Conservation (phyloP, 78 protist species). For the Dictyostelium purpureum region DNA sequence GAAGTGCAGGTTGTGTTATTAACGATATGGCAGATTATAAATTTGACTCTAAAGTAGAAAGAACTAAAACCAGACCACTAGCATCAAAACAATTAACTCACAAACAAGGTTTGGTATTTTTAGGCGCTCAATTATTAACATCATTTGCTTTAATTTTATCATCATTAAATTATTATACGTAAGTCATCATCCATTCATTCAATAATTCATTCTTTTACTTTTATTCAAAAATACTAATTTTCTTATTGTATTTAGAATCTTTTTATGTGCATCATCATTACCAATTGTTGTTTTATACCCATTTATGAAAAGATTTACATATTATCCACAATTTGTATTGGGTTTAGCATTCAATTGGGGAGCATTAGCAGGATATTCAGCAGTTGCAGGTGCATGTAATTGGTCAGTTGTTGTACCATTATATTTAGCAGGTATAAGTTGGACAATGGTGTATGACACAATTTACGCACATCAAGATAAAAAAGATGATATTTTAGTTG, state of each 20-base stretch:
- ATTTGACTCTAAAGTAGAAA: conserved; percentile 89
- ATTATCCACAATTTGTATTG: conserved; percentile 92
- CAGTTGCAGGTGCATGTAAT: conserved; percentile 75
- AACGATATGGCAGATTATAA: conserved; percentile 95
- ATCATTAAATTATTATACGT: conserved; percentile 66
- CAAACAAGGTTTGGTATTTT: conserved; percentile 50
- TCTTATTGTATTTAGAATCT: conserved; percentile 5
- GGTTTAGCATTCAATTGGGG: conserved; percentile 97
- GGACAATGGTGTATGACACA: conserved; percentile 95
- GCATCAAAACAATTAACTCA: conserved; percentile 84
- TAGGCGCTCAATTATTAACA: conserved; percentile 50
- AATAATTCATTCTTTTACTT: neutral
- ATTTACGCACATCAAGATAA: conserved; percentile 95
- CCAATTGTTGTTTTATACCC: conserved; percentile 92
- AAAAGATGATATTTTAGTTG: conserved; percentile 88
- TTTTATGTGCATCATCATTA: conserved; percentile 79
- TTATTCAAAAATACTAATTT: neutral
- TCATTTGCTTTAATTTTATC: conserved; percentile 61
- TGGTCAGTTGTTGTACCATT: conserved; percentile 76
- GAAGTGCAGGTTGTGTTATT: conserved; percentile 95
- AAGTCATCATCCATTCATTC: neutral
- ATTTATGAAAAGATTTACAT: conserved; percentile 90
- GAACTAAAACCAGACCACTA: conserved; percentile 91
- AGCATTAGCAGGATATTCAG: conserved; percentile 88
- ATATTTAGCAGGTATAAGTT: conserved; percentile 86